Conservation (phyloP, 352 stramenopile species). For the Pelagophyceae sp. region DNA sequence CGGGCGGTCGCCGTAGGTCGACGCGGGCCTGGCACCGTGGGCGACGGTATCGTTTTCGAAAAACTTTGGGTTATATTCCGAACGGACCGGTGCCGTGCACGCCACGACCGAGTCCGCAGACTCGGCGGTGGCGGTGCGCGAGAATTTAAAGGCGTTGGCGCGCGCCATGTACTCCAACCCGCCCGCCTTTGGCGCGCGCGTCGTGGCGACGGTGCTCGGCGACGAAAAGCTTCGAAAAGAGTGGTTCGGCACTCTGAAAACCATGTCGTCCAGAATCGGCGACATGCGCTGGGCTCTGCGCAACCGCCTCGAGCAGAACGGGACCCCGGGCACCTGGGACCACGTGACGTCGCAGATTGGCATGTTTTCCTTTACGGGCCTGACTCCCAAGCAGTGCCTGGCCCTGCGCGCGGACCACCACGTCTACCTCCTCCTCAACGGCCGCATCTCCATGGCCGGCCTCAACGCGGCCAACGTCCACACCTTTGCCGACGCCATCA, state of each 20-base stretch:
- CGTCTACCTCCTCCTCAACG: slow-evolving; percentile 96
- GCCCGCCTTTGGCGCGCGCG: slow-evolving; percentile 75
- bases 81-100: slow-evolving; percentile 75
- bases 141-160: slow-evolving; percentile 81
- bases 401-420: slow-evolving; percentile 85
- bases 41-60: slow-evolving; percentile 68
- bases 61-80: slow-evolving; percentile 87
- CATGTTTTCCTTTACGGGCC: slow-evolving; percentile 98
- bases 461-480: slow-evolving; percentile 87
- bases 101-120: slow-evolving; percentile 65
- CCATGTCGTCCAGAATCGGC: slow-evolving; percentile 35
- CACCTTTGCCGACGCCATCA: slow-evolving; percentile 78
- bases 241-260: slow-evolving; percentile 39
- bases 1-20: too few species aligned
- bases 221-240: slow-evolving; percentile 77
- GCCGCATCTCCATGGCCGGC: slow-evolving; percentile 92
- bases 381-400: slow-evolving; percentile 79
- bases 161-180: slow-evolving; percentile 86
- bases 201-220: slow-evolving; percentile 90
- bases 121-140: slow-evolving; percentile 62
- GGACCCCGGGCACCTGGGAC: slow-evolving; percentile 42
- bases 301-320: slow-evolving; percentile 17
- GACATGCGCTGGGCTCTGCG: slow-evolving; percentile 35
- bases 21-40: background rate
- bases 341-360: slow-evolving; percentile 95